phyloP scores from a whole-genome alignment of 148 eudicot species.

The Heliosperma pusillum region DNA sequence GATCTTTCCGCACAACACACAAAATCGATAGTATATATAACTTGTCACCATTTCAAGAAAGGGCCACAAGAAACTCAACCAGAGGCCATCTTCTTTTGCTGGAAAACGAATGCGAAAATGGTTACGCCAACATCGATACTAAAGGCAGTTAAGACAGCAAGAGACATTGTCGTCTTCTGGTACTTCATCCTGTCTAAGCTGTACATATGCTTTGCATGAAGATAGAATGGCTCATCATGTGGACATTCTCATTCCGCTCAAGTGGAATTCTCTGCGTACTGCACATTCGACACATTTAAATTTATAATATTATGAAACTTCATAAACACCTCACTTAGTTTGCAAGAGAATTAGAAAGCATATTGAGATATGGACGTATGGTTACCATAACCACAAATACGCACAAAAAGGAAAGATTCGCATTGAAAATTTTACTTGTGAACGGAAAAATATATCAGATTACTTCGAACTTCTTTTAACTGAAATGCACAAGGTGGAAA shows the following conservation, averaged over 20 bases:
- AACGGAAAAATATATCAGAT: no score
- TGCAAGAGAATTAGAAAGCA: no score
- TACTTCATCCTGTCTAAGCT: slow-evolving; percentile 91
- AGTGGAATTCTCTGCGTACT: slow-evolving; percentile 52
- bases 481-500: no score
- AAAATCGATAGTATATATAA: slow-evolving; percentile 7
- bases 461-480: no score
- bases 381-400: no score
- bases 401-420: no score
- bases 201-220: slow-evolving; percentile 97
- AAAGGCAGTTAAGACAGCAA: slow-evolving; percentile 60
- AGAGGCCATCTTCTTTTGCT: slow-evolving; percentile 87
- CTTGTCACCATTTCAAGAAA: slow-evolving; percentile 14
- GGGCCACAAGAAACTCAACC: slow-evolving; percentile 26
- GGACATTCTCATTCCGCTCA: slow-evolving; percentile 82
- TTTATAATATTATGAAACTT: neutral
- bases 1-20: slow-evolving; percentile 14
- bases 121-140: slow-evolving; percentile 76
- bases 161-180: slow-evolving; percentile 59
- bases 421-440: no score
- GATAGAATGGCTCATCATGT: slow-evolving; percentile 77
- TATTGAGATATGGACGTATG: no score
- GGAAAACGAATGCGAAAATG: slow-evolving; percentile 76
- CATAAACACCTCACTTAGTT: no score
- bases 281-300: slow-evolving; percentile 8